Conservation (phyloP, 2,329 filamentous ascomycete species). For the Pochonia chlamydosporia region DNA sequence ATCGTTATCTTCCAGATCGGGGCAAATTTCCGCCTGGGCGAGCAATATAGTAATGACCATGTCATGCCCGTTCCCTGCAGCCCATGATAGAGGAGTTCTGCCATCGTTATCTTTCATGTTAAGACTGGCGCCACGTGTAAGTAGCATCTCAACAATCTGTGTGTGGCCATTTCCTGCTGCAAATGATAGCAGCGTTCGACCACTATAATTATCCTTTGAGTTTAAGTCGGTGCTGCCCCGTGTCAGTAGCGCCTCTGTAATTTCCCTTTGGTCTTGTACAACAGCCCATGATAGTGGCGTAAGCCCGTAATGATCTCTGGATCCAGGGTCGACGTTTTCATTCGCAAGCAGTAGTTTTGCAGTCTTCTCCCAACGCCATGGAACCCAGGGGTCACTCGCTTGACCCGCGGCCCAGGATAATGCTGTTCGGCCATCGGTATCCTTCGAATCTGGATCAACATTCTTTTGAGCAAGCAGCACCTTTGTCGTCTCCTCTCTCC, state of each 20-base stretch:
- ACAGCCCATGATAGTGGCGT: background rate
- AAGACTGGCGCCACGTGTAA: background rate
- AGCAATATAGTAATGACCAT: background rate
- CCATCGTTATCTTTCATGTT: background rate
- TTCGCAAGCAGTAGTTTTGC: background rate
- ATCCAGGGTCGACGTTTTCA: background rate
- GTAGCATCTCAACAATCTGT: background rate
- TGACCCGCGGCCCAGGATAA: background rate
- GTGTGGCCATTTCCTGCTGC: background rate
- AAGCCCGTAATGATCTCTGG: background rate
- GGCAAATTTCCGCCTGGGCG: background rate
- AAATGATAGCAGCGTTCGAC: background rate
- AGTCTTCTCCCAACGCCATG: no score
- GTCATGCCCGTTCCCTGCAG: background rate
- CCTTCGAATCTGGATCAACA: background rate
- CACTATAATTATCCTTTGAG: background rate
- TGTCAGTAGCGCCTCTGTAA: rapidly evolving
- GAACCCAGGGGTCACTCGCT: background rate
- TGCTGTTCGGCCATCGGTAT: background rate
- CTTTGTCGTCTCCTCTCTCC: no score
- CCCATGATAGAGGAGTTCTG: background rate
- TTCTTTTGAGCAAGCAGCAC: no score
- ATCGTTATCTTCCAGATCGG: background rate
- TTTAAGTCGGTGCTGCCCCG: background rate
- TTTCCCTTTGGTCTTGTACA: background rate